A percentile compares a stretch with the other conserved stretches of the same genome.
Evolutionary conservation across 1,284 basidiomycete genomes (phyloP).

Genomic region (Ustilago shanxiensis): DNA sequence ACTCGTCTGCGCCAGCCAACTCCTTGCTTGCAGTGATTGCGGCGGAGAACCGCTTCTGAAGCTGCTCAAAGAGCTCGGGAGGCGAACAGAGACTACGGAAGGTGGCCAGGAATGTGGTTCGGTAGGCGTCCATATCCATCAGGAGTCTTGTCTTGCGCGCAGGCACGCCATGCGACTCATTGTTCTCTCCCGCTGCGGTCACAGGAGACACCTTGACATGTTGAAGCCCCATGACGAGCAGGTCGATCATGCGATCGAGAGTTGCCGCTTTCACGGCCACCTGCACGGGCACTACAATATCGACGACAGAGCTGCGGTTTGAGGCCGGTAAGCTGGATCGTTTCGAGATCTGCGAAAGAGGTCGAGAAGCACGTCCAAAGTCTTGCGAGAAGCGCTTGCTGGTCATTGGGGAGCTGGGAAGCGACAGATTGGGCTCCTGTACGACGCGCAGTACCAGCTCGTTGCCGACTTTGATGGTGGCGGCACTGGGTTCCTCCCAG

Average conservation of each 20-base stretch:
- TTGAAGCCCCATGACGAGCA: conserved; percentile 66
- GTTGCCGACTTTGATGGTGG: conserved; percentile 47
- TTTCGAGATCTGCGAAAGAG: conserved; percentile 62
- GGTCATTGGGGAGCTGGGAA: conserved; percentile 55
- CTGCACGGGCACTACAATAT: conserved; percentile 49
- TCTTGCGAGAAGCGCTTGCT: conserved; percentile 65
- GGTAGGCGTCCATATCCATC: conserved; percentile 59
- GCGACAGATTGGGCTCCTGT: conserved; percentile 46
- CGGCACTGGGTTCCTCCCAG: conserved; percentile 29
- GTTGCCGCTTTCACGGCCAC: conserved; percentile 62
- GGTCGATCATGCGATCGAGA: conserved; percentile 63
- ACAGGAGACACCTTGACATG: conserved; percentile 51
- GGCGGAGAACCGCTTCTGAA: conserved; percentile 60
- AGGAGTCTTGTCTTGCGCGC: conserved; percentile 48
- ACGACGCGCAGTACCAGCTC: conserved; percentile 54
- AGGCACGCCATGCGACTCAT: conserved; percentile 21
- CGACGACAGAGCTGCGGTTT: conserved; percentile 63
- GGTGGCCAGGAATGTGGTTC: conserved; percentile 62
- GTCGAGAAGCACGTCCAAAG: conserved; percentile 50
- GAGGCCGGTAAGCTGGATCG: conserved; percentile 63
- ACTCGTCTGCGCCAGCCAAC: conserved; percentile 52
- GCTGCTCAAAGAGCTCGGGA: conserved; percentile 61
- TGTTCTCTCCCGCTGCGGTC: conserved; percentile 15
- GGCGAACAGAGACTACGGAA: conserved; percentile 60
- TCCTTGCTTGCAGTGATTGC: conserved; percentile 66